Base-by-base conservation (phyloP, 495 filamentous ascomycete species). In the Paragyromitra xinjiangensis region DNA sequence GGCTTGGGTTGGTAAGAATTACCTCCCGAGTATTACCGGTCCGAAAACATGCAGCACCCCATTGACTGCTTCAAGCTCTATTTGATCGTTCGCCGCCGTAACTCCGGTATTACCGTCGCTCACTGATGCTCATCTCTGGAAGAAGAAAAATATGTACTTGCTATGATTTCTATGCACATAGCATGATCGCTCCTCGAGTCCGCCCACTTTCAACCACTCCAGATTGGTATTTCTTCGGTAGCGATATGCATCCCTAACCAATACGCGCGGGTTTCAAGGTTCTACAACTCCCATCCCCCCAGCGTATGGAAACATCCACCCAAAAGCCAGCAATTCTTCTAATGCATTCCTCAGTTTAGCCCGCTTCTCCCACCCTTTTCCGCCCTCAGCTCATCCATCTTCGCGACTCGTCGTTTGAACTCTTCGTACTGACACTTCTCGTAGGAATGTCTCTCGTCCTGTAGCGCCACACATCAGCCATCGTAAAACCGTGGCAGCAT, bases 371-470 rank as follows among this genome's bases (percentile, higher is more conserved):
- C 91, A 40, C 87, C 91, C 89, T 97, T 98, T 45, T 91, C 90
- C 61, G 88, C 94, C 80, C 94, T 88, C 71, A 99, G 86, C 87
- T 99, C 95, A 81, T 98, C 90, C 96, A 99, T 99, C 90, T 96
- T 98, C 71, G 92, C 92, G 71, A 99, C 95, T 42, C 95, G 91
- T 88, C 94, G 94, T 90, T 97, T 97, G 88, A 99, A 99, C 83
- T 97, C 95, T 51, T 91, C 91, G 86, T 99, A 99, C 82, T 99
- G 95, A 90, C 95, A 99, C 84, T 98, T 98, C 83, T 99, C 95
- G 86, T 99, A 99, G 81, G 88, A 90, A 85, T 99, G 95, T 87
- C 95, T 88, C 87, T 99, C 95, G 83, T 92, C 88, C 95, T 98
- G 9, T 26, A 62, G 42, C 24, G n/a, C 55, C 51, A 29, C 39